Evolutionary conservation across 495 filamentous ascomycete genomes (phyloP), one percentile per base, ranked within the genome.

Genomic region (Lepidopterella palustris): DNA sequence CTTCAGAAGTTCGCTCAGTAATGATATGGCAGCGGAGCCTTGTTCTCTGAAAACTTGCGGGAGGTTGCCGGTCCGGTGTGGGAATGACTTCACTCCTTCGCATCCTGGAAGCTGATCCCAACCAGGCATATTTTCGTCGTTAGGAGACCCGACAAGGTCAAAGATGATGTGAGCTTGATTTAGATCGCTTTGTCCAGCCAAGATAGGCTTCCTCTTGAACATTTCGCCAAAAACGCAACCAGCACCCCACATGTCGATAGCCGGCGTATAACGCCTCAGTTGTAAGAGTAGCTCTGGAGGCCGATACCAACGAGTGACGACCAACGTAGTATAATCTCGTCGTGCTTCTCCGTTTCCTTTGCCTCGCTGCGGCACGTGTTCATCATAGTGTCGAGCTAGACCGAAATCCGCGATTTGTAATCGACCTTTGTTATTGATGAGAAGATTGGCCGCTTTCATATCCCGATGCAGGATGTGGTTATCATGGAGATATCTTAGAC

Each of bases 171-270:
- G 84, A 40, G 90, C 82, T 73, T 99, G 93, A 67, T 97, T 87
- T 5, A 82, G 73, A 69, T 99, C 93, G 68, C 87, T 95, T 55
- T 83, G 89, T 3, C 93, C 93, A 2, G 89, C 83, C 24, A 99
- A 81, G 48, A 99, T 97, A 0, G 93, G 93, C 69, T 90, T 95
- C 51, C 90, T 84, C 64, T 89, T 85, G 60, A 97, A 88, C 93
- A 99, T 99, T 73, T 99, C 93, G 28, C 90, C 93, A 71, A 99
- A 97, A 10, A 99, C 90, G 70, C 93, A 97, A 27, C 89, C 92
- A 66, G 95, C 92, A 68, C 93, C 93, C 93, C 93, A 99, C 79
- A 97, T 81, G 73, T 99, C 93, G 70, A 99, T 96, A 3, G 93
- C 91, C 23, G 93, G 88, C 29, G 93, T 99, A 70, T 99, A 99